Evolutionary conservation across 495 filamentous ascomycete species (phyloP), one percentile per base, ranked within the genome.

Genomic region (Gamarada debralockiae): DNA sequence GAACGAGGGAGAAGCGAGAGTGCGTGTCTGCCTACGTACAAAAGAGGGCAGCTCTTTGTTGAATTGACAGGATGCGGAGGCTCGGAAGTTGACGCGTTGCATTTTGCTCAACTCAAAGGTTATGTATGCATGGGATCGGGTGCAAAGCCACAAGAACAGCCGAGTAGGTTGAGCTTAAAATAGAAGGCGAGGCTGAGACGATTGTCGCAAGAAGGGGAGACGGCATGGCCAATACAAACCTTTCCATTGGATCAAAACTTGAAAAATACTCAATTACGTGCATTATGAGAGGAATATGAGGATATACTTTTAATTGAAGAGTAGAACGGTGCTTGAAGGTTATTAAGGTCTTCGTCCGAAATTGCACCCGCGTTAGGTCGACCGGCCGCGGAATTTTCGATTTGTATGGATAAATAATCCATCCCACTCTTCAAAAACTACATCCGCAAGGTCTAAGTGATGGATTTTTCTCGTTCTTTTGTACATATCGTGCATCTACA

Each of bases 401-500:
- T 10, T 29, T 44, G 14, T 15, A 23, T n/a, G 20, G 15, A 20
- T 21, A 43, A 23, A 17, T 13, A 47, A 20, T 29, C 2, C 25
- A 50, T 45, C 55, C 55, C 55, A 58, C 55, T 58, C 44, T 53
- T n/a, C n/a, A n/a, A n/a, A n/a, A n/a, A n/a, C 14, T 22, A 15
- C 3, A 3, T 24, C 36, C 31, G 12, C 22, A 43, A 50, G 53
- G 38, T 48, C 50, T 59, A 44, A 29, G 18, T 13, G 9, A 7
- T 15, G 45, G 34, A 46, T 17, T 50, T 36, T 21, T 18, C 42
- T 37, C 29, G 44, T 15, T 52, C 34, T 48, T 22, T 22, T 37
- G 22, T 13, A 24, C 50, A 15, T 43, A n/a, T 46, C 21, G 23
- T 13, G 15, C 23, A 27, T 33, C 37, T 37, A 4, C 22, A 41